A percentile compares a stretch with the other conserved stretches of the same genome.
phyloP scores from a whole-genome alignment of 345 rosid genomes.

The Bruguiera sexangula region DNA sequence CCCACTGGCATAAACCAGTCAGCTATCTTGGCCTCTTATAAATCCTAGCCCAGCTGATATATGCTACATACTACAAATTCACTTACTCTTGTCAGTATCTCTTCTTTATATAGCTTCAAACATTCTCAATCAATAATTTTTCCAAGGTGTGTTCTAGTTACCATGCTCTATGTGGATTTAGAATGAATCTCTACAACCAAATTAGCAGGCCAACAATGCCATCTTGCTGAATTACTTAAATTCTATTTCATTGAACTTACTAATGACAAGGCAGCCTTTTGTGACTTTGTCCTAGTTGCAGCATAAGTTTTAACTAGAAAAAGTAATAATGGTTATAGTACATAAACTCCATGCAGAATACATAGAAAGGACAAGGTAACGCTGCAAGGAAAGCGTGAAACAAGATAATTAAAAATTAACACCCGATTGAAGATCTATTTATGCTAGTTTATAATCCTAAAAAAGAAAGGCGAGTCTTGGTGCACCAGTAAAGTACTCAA shows the following conservation, averaged over 20 bases:
- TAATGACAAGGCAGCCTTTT: not conserved
- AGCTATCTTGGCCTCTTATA: conserved; percentile 6
- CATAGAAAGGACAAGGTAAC: no score
- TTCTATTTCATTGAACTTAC: no score
- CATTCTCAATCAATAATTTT: not conserved
- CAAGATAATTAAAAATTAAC: no score
- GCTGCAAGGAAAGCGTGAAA: no score
- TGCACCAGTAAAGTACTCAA: no score
- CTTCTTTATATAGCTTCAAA: not conserved
- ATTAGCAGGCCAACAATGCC: not conserved
- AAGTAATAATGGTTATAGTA: no score
- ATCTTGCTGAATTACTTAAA: not conserved
- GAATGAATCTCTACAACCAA: not conserved
- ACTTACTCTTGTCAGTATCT: not conserved
- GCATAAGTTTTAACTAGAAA: no score
- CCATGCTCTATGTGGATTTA: not conserved
- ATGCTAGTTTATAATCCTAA: no score
- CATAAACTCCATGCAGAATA: no score
- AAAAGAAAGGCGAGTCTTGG: no score
- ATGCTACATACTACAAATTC: not conserved
- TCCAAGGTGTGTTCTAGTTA: not conserved
- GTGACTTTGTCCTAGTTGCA: no score
- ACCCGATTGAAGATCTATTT: no score
- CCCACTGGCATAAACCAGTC: not conserved
- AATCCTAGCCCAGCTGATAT: not conserved